phyloP scores from a whole-genome alignment of 441 rosid genomes.

The Eutrema salsugineum region DNA sequence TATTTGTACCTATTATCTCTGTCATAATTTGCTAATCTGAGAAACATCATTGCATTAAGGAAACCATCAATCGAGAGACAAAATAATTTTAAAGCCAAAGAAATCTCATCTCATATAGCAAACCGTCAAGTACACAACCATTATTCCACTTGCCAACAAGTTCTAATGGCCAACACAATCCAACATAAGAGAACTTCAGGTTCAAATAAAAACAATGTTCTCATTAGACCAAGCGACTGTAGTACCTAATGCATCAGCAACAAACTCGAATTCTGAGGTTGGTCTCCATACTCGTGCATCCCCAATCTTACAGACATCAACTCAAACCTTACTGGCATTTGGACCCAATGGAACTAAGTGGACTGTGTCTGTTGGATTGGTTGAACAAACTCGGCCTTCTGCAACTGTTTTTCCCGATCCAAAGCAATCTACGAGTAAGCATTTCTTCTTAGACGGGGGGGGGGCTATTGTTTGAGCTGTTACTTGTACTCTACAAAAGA shows the following conservation, averaged over 20 bases:
- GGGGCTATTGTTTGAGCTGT: neutral
- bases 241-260: neutral
- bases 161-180: neutral
- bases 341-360: neutral
- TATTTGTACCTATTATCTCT: too few species aligned
- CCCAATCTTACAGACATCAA: neutral
- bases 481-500: neutral
- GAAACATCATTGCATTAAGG: too few species aligned
- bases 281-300: neutral
- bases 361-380: neutral
- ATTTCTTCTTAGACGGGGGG: neutral
- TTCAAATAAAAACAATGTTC: neutral
- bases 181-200: neutral
- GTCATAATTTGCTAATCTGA: too few species aligned
- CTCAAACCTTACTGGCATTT: neutral
- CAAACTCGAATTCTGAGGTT: neutral
- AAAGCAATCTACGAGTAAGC: neutral
- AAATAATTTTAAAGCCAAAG: too few species aligned
- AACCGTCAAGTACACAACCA: too few species aligned
- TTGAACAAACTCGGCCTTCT: neutral
- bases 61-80: too few species aligned
- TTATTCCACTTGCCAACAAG: too few species aligned
- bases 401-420: neutral
- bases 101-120: too few species aligned
- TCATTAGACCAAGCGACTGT: neutral